phyloP scores from a whole-genome alignment of 2,329 filamentous ascomycete genomes.

The Colletotrichum liriopes region DNA sequence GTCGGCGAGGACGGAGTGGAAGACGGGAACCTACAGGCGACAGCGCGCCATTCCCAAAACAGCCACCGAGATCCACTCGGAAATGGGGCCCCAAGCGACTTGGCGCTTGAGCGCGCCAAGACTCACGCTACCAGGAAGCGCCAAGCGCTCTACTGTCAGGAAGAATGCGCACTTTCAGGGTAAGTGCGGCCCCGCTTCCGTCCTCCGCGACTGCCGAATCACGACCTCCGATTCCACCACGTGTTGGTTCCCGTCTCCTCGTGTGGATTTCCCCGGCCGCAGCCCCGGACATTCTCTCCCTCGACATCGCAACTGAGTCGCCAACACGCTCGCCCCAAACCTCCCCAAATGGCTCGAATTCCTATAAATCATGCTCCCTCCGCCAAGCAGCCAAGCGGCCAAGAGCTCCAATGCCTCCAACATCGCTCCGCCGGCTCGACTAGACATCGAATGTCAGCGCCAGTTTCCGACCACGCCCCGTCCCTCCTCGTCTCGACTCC shows the following conservation, averaged over 20 bases:
- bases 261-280: conserved; percentile 29
- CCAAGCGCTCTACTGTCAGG: conserved; percentile 18
- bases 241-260: conserved; percentile 29
- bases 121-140: conserved; percentile 11
- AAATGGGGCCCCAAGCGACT: conserved; percentile 19
- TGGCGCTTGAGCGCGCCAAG: conserved; percentile 39
- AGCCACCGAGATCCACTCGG: conserved; percentile 22
- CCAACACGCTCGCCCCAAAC: conserved; percentile 4
- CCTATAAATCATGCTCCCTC: conserved; percentile 33
- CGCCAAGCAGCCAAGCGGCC: conserved; percentile 42
- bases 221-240: conserved; percentile 32
- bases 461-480: conserved; percentile 1
- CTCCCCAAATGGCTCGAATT: conserved; percentile 7
- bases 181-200: conserved; percentile 24
- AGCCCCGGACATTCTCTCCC: conserved; percentile 7
- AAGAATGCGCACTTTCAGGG: neutral
- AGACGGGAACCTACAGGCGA: neutral
- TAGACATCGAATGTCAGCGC: conserved; percentile 29
- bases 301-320: conserved; percentile 2
- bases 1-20: no score
- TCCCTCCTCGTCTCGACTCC: neutral
- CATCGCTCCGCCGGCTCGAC: conserved; percentile 16
- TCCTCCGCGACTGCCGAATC: conserved; percentile 35
- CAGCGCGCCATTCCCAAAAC: conserved; percentile 6
- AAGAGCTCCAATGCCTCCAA: conserved; percentile 22